Percentiles rank a stretch among this genome's conserved stretches.
Evolutionary conservation across 2,329 filamentous ascomycete genomes (phyloP).

Genomic region (Fusarium zealandicum): DNA sequence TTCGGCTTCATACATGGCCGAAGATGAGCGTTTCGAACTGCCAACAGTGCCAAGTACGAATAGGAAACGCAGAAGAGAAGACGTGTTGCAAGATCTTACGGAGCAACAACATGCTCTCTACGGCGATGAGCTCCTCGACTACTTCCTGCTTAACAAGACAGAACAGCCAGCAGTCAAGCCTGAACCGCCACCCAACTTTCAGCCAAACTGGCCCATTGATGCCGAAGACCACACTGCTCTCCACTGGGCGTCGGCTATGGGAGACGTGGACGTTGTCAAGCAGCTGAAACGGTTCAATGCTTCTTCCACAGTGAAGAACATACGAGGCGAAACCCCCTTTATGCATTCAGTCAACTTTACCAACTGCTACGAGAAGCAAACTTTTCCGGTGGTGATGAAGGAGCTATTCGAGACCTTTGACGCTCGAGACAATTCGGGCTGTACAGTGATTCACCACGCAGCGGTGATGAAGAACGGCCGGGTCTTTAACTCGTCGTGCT

Average conservation of each 20-base stretch:
- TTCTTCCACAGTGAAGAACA: slow-evolving; percentile 73
- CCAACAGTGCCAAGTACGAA: slow-evolving; percentile 68
- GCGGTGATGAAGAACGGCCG: slow-evolving; percentile 86
- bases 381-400: slow-evolving; percentile 84
- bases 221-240: slow-evolving; percentile 90
- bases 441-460: slow-evolving; percentile 93
- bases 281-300: slow-evolving; percentile 85
- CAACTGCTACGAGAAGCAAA: slow-evolving; percentile 93
- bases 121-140: slow-evolving; percentile 91
- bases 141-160: slow-evolving; percentile 88
- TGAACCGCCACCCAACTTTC: slow-evolving; percentile 83
- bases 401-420: slow-evolving; percentile 84
- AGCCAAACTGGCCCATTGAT: slow-evolving; percentile 92
- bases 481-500: slow-evolving; percentile 82
- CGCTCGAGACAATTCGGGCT: slow-evolving; percentile 78
- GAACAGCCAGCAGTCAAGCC: slow-evolving; percentile 76
- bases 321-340: slow-evolving; percentile 84
- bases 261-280: slow-evolving; percentile 89
- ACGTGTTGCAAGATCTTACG: slow-evolving; percentile 65
- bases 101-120: slow-evolving; percentile 91
- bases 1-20: slow-evolving; percentile 84
- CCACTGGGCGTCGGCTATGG: slow-evolving; percentile 98
- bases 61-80: slow-evolving; percentile 80
- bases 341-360: slow-evolving; percentile 96
- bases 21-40: slow-evolving; percentile 79